phyloP scores from a whole-genome alignment of 768 basidiomycete genomes.

The Phaffia tasmanica region DNA sequence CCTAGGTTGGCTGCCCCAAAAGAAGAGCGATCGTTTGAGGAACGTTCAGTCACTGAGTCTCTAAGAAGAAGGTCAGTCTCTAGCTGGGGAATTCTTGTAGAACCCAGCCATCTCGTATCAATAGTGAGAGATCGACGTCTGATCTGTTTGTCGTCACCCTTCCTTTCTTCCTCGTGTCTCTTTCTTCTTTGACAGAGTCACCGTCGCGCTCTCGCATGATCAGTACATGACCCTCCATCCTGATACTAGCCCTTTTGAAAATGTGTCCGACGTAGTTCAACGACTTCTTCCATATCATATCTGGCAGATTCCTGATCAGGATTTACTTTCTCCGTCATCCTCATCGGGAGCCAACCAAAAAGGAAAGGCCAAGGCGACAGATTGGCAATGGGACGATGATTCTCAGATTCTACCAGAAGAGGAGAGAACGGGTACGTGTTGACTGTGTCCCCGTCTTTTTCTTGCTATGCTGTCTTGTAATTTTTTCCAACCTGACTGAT shows the following conservation, averaged over 20 bases:
- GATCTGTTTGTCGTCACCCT: too few species aligned
- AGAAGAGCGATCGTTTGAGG: too few species aligned
- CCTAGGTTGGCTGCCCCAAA: too few species aligned
- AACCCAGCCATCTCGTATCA: too few species aligned
- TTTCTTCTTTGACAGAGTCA: not conserved
- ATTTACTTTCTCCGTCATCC: constrained; percentile 41
- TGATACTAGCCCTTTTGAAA: constrained; percentile 57
- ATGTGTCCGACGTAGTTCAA: constrained; percentile 54
- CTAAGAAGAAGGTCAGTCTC: too few species aligned
- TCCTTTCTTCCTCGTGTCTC: not conserved
- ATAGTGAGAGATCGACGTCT: too few species aligned
- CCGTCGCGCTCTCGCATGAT: constrained; percentile 48
- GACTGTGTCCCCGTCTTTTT: not conserved
- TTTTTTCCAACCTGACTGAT: not conserved
- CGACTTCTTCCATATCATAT: constrained; percentile 69
- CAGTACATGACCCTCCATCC: constrained; percentile 53
- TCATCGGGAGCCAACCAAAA: constrained; percentile 47
- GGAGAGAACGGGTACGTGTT: constrained; percentile 12
- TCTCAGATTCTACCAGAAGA: constrained; percentile 50
- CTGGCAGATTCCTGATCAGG: constrained; percentile 62
- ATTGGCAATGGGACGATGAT: constrained; percentile 36
- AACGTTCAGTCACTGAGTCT: too few species aligned
- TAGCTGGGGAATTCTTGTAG: too few species aligned
- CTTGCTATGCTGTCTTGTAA: not conserved
- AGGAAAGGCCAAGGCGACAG: constrained; percentile 45